A percentile compares a stretch with the other conserved stretches of the same genome.
phyloP scores from a whole-genome alignment of 2,329 filamentous ascomycete species.

The Stenocarpella maydis region DNA sequence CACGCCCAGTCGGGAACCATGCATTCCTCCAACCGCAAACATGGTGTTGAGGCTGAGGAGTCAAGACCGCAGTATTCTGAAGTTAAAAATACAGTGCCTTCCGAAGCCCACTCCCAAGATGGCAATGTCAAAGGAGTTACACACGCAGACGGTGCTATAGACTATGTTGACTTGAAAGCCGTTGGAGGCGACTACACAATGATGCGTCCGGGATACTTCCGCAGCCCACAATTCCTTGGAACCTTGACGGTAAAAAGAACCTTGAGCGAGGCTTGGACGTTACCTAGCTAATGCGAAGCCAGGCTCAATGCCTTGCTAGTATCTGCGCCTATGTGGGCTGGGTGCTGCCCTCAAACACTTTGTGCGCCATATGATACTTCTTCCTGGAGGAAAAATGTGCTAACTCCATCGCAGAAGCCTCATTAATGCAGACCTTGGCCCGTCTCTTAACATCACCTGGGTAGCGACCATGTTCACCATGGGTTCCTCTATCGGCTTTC shows the following conservation, averaged over 20 bases:
- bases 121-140: constrained; percentile 42
- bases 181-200: constrained; percentile 51
- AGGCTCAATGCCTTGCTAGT: constrained; percentile 20
- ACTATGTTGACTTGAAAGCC: constrained; percentile 51
- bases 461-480: constrained; percentile 40
- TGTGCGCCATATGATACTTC: background rate
- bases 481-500: constrained; percentile 49
- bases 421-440: background rate
- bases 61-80: background rate
- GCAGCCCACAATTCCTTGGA: constrained; percentile 50
- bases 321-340: constrained; percentile 10
- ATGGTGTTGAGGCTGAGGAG: background rate
- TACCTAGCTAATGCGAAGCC: background rate
- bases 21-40: background rate
- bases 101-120: background rate
- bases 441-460: constrained; percentile 6
- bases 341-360: constrained; percentile 2
- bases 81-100: background rate
- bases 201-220: constrained; percentile 53
- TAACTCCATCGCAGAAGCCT: constrained; percentile 3
- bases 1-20: background rate
- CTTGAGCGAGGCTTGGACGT: background rate
- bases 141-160: constrained; percentile 51
- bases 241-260: constrained; percentile 44
- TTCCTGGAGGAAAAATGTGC: background rate